Conservation (phyloP, 2,329 filamentous ascomycete genomes). For the Colletotrichum falcatum region DNA sequence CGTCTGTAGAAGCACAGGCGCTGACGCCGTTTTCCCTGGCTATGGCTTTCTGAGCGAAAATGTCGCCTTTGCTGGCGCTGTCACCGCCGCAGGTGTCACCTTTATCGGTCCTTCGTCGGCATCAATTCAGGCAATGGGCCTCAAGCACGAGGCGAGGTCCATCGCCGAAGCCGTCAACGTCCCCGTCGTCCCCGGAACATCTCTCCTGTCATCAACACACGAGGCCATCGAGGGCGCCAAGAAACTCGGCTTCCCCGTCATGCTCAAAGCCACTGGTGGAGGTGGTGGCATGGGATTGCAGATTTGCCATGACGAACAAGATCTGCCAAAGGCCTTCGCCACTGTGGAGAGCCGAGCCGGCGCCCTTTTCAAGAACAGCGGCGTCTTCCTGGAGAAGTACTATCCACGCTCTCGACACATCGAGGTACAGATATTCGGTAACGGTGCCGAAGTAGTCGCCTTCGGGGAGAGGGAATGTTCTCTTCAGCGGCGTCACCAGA, state of each 20-base stretch:
- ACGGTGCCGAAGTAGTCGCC: constrained; percentile 99
- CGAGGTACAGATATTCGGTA: constrained; percentile 98
- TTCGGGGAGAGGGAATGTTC: constrained; percentile 99
- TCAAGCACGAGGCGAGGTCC: constrained; percentile 65
- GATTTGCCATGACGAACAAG: constrained; percentile 85
- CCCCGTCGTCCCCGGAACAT: constrained; percentile 54
- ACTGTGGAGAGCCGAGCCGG: too few relatives aligned
- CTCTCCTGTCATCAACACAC: constrained; percentile 44
- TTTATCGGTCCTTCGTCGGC: constrained; percentile 69
- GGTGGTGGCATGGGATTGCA: constrained; percentile 99
- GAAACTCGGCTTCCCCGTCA: constrained; percentile 97
- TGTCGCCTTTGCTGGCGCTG: constrained; percentile 66
- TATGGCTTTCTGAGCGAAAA: constrained; percentile 76
- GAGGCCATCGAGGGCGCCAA: constrained; percentile 89
- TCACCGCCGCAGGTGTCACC: constrained; percentile 63
- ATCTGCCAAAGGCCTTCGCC: constrained; percentile 93
- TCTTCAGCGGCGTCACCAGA: constrained; percentile 97
- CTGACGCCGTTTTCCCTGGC: constrained; percentile 71
- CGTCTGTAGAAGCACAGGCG: constrained; percentile 54
- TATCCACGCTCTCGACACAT: constrained; percentile 96
- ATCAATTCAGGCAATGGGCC: constrained; percentile 66
- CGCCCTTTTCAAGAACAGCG: constrained; percentile 96
- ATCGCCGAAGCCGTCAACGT: constrained; percentile 51
- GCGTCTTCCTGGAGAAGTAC: constrained; percentile 99
- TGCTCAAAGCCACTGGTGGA: constrained; percentile 99